These are phyloP conservation scores for Blepharisma japonicum DNA, from an alignment of 73 alveolate species.

Conservation along the genomic window DNA sequence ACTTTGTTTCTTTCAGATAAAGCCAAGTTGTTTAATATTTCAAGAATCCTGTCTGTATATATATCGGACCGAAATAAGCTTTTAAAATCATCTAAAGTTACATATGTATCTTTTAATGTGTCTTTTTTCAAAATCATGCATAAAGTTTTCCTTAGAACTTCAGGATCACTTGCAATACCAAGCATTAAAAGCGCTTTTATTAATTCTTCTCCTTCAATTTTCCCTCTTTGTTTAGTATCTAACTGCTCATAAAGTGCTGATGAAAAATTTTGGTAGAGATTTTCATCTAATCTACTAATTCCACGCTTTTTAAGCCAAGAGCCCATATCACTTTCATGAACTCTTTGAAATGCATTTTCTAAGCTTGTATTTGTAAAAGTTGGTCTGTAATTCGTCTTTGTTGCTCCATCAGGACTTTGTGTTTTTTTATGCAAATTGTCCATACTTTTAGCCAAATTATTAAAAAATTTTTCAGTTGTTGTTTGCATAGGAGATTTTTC, in stretches of 20 bases:
- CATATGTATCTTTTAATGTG: not conserved
- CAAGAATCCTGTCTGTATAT: not conserved
- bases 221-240: not conserved
- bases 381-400: too few relatives aligned
- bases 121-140: not conserved
- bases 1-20: not conserved
- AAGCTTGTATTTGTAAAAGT: too few relatives aligned
- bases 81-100: not conserved
- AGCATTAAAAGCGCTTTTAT: not conserved
- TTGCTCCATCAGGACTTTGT: too few relatives aligned
- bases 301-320: too few relatives aligned
- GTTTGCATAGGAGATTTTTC: too few relatives aligned
- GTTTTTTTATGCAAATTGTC: too few relatives aligned
- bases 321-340: too few relatives aligned
- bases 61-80: not conserved
- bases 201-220: not conserved
- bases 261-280: not conserved
- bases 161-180: slow-evolving; percentile 25
- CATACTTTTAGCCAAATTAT: too few relatives aligned
- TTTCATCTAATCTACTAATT: not conserved
- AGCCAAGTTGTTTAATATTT: not conserved
- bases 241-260: not conserved
- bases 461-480: too few relatives aligned
- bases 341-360: too few relatives aligned
- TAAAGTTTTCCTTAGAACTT: slow-evolving; percentile 11